Base-by-base conservation (phyloP, 1,139 yeast species). In the Kazachstania sp. region DNA sequence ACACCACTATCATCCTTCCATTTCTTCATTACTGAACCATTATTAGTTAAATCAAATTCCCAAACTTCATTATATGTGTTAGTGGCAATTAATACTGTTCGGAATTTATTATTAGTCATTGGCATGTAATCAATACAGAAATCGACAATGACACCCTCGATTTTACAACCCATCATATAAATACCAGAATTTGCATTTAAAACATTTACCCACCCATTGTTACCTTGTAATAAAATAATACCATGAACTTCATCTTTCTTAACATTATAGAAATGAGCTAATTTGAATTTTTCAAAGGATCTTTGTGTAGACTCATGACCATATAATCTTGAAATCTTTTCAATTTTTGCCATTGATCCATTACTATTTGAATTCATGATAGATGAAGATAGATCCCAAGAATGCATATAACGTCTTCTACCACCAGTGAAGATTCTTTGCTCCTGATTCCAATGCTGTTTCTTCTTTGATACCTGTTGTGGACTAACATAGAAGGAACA, bases 1-100 rank as follows among this genome's bases (percentile, higher is more conserved):
- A 86, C 73, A 31, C 95, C 95, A 29, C 95, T 84, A 40, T 82
- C 84, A 63, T 94, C 98, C 46, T 74, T 75, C 98, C 98, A 94
- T 61, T 80, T 78, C 47, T 74, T 72, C 2, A 76, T 53, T 23
- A 86, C 73, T 51, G 74, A 71, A 29, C 75, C 70, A 15, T 62
- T 65, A 16, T 67, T 61, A 3, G 66, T 67, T 48, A 83, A 66
- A 52, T 77, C 78, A 70, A 86, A 94, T 58, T 88, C 96, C 95
- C 95, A 90, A 2, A 92, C 77, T 52, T 87, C 95, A 39, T 97
- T 97, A n/a, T 78, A 75, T 0, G 81, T 73, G 60, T 85, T 90
- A 18, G 82, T 78, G 28, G 86, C 80, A 15, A 85, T 67, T 23
- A 86, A 63, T 18, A 73, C 63, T 1, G 73, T 65, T 49, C 55